Evolutionary conservation across 129 eudicot species (phyloP), one percentile per base, ranked within the genome.

Genomic region (Sambucus nigra): DNA sequence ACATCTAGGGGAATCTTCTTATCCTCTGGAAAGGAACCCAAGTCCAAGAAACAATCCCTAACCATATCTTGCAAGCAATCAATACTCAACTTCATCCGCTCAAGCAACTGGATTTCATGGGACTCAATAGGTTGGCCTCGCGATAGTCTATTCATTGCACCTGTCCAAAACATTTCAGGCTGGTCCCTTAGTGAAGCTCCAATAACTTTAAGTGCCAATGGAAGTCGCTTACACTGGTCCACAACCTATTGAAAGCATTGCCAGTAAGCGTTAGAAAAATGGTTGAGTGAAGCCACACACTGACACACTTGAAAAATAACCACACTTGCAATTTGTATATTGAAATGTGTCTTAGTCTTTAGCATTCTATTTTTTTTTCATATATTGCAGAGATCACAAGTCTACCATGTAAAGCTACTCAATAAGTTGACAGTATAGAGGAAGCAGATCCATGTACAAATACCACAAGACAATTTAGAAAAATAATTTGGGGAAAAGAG

Each of bases 21-120:
- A 62, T 89, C 98, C 67, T 89, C 98, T 0, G 95, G 95, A 51
- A 89, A 89, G 27, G 77, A 64, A 39, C 94, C 95, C 61, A 89
- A 44, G 69, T 89, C 98, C 75, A 89, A 56, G 76, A 89, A 89
- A 51, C 95, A 89, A 23, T 79, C 75, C 50, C 81, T 69, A 1
- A 78, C 95, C 61, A 69, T 85, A 33, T 64, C 77, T 0, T 86
- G 61, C 74, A 89, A 72, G 70, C 39, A 57, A 57, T 82, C 82
- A 3, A 79, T 70, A 53, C 98, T 89, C 61, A 77, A 46, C 46
- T 74, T 81, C 98, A 89, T 84, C 11, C 98, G 65, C 40, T 79
- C 84, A 2, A 85, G 86, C 59, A 89, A 64, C 50, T 85, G 87
- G 16, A 38, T 53, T 70, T 84, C 94, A 42, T 89, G 98, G 32